Evolutionary conservation across 1,139 yeast species (phyloP).

Genomic region (Hanseniaspora uvarum): DNA sequence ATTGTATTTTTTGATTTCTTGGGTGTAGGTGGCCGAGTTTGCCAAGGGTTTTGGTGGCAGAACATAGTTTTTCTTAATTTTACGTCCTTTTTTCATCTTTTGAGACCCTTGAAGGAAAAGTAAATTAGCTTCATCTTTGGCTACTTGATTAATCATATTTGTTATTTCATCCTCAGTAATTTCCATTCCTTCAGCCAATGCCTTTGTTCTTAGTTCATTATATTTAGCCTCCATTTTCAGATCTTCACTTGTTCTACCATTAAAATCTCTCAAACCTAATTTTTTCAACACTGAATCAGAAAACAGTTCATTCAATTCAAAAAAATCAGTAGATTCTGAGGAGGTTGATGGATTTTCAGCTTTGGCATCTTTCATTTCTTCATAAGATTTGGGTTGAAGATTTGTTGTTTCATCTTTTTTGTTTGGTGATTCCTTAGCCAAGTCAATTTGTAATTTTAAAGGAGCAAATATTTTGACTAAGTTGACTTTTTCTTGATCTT

Average conservation of each 20-base stretch:
- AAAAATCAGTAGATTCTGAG: background rate
- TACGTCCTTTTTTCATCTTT: slow-evolving; percentile 16
- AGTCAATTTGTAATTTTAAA: background rate
- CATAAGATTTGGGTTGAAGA: background rate
- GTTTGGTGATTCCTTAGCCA: background rate
- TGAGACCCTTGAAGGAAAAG: background rate
- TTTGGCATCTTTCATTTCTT: background rate
- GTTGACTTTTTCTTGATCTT: background rate
- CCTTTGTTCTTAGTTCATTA: background rate
- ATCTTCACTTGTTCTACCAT: slow-evolving; percentile 17
- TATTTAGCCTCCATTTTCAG: slow-evolving; percentile 14
- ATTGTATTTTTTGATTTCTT: slow-evolving; percentile 13
- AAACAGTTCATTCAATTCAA: background rate
- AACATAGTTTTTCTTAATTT: slow-evolving; percentile 16
- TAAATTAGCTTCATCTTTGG: slow-evolving; percentile 2
- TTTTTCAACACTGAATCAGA: slow-evolving; percentile 4
- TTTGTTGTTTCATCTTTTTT: background rate
- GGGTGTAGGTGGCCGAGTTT: background rate
- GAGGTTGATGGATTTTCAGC: background rate
- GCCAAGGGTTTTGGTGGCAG: slow-evolving; percentile 16
- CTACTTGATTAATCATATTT: slow-evolving; percentile 2
- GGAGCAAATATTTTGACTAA: background rate
- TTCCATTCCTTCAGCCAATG: background rate
- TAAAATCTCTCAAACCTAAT: slow-evolving; percentile 12
- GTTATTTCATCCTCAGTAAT: background rate